Base-by-base conservation (phyloP, 129 eudicot genomes). In the Ambrosia artemisiifolia region DNA sequence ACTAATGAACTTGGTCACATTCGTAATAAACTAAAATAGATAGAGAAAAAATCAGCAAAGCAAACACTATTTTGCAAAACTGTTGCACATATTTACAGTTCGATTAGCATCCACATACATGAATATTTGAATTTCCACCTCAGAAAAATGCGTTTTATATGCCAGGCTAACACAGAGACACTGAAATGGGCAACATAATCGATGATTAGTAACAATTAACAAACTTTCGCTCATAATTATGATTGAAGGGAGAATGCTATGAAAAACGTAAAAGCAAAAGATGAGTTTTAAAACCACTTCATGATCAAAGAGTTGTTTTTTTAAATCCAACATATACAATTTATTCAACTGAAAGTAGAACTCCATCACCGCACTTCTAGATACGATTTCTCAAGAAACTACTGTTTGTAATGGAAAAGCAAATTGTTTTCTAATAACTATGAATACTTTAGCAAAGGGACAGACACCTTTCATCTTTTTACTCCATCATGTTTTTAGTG, bases 71-170 rank as follows among this genome's bases (percentile, higher is more conserved):
- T n/a, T n/a, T n/a, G n/a, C n/a, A 61, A 89, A 83, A 84, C 96
- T 89, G 90, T 87, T 93, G 89, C 90, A 82, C 75, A 93, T 70
- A 82, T 93, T 93, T 49, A 90, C 90, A 46, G 87, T 85, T 71
- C 96, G 86, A 65, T 93, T 96, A 63, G 87, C 96, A 84, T 93
- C 98, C 16, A 93, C 90, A 12, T 96, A 93, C 98, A 93, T 93
- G 81, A 87, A 93, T 60, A 96, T 93, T 79, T 93, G 98, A 77
- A 93, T 90, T 75, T 91, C 97, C 54, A 95, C 97, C 78, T 87
- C 95, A 3, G 97, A 91, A 82, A 91, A 91, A 17, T 78, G 88
- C 51, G 95, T 82, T 70, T 92, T 84, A 74, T 90, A 88, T 30
- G 95, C 90, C 34, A 93, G 78, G 79, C 85, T 87, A 73, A 89